Base-by-base conservation (phyloP, 2,329 filamentous ascomycete species). In the Aspergillus awamori region DNA sequence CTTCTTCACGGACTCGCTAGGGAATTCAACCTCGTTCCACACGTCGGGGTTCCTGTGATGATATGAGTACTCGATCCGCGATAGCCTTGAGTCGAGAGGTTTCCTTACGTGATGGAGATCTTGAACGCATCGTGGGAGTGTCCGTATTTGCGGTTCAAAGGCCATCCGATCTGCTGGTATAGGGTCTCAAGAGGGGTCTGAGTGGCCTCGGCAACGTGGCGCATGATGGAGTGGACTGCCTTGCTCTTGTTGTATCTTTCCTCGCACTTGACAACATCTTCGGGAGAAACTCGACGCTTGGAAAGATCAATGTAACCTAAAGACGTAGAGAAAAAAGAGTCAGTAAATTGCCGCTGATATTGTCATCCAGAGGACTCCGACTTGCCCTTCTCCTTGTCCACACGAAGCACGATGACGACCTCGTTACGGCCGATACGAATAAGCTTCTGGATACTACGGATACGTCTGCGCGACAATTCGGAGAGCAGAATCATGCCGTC, bases 241-340 rank as follows among this genome's bases (percentile, higher is more conserved):
- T 99, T 99, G 84, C 92, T 92, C 89, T 99, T 99, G 87, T 99
- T 99, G 86, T 97, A 99, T 71, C 95, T 88, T 83, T 99, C 95
- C 78, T 99, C 95, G 78, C 96, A 99, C 83, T 97, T 97, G 71
- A 97, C 85, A 66, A 98, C 95, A 82, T 99, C 95, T 79, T 99
- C 95, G 48, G 95, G 91, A 47, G 93, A 97, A 62, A 99, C 95
- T 83, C 95, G 90, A 76, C 95, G 93, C 85, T 99, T 99, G 65
- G 93, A 97, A 77, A 99, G 83, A 89, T 99, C 95, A 74, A 99
- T 99, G 77, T 99, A 99, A 65, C 93, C 89, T 89, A 63, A 45
- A 65, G 13, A 57, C 13, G 20, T 38, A 28, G 59, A 49, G 53
- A 43, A 47, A 47, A 41, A 54, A 53, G 57, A 63, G 68, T 72